phyloP scores from a whole-genome alignment of 2,329 filamentous ascomycete genomes.

The Neopestalotiopsis clavispora region DNA sequence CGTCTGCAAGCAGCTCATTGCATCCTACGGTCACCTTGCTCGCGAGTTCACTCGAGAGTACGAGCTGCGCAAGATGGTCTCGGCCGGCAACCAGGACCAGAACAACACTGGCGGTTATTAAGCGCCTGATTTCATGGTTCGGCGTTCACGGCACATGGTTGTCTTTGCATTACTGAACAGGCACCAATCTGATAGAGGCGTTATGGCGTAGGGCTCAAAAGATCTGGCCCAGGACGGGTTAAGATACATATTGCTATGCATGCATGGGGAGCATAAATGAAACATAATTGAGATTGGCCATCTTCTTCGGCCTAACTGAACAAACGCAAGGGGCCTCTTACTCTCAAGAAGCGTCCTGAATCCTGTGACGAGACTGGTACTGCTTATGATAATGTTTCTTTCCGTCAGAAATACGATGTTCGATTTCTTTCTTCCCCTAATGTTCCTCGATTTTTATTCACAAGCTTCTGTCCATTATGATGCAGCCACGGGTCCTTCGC shows the following conservation, averaged over 20 bases:
- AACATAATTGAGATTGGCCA: slow-evolving; percentile 6
- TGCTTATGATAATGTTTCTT: neutral
- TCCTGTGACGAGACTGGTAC: neutral
- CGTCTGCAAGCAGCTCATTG: slow-evolving; percentile 81
- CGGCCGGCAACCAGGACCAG: slow-evolving; percentile 61
- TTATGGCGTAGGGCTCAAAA: slow-evolving; percentile 4
- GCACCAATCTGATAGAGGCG: slow-evolving; percentile 18
- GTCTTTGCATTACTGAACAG: slow-evolving; percentile 19
- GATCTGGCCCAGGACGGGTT: neutral
- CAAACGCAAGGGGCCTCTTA: neutral
- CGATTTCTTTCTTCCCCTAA: neutral
- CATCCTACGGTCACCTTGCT: slow-evolving; percentile 78
- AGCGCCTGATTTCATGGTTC: slow-evolving; percentile 16
- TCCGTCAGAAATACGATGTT: neutral
- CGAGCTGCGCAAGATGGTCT: slow-evolving; percentile 85
- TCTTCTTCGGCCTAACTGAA: neutral
- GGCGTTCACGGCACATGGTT: slow-evolving; percentile 12
- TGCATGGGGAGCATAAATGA: slow-evolving; percentile 14
- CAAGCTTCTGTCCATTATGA: slow-evolving; percentile 23
- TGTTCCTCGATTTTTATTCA: neutral
- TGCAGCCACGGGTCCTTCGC: slow-evolving; percentile 66
- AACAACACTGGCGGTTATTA: slow-evolving; percentile 26
- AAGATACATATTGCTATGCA: neutral
- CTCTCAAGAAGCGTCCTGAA: neutral
- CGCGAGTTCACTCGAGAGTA: slow-evolving; percentile 93